Percentiles rank a stretch among this genome's conserved stretches.
Conservation (phyloP, 1,139 yeast species). For the Saccharomyces hybrid region DNA sequence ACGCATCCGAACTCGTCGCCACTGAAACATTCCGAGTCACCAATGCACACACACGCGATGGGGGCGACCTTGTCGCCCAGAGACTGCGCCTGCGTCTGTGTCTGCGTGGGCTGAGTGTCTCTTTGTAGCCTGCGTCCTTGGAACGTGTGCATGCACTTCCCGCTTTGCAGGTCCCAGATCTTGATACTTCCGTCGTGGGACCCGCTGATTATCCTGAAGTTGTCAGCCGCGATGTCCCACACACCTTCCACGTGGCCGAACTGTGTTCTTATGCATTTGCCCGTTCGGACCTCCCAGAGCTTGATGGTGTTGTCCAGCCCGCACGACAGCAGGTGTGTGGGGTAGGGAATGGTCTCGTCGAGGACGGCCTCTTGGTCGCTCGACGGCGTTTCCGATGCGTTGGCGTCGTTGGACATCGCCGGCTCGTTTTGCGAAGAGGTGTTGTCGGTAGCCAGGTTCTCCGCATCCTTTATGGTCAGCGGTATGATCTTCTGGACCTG, state of each 20-base stretch:
- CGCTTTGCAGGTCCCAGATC: slow-evolving; percentile 93
- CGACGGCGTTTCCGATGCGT: background rate
- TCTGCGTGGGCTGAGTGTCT: slow-evolving; percentile 20
- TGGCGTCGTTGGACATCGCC: slow-evolving; percentile 15
- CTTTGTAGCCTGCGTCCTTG: slow-evolving; percentile 41
- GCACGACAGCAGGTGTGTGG: slow-evolving; percentile 79
- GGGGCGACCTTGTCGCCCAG: slow-evolving; percentile 37
- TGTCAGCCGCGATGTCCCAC: slow-evolving; percentile 93
- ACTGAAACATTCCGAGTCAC: slow-evolving; percentile 82
- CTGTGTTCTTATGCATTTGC: slow-evolving; percentile 83
- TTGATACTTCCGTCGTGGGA: slow-evolving; percentile 87
- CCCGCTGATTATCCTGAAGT: slow-evolving; percentile 86
- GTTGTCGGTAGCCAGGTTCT: slow-evolving; percentile 35
- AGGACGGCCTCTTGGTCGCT: slow-evolving; percentile 2
- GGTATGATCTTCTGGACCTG: slow-evolving; percentile 91
- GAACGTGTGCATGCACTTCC: slow-evolving; percentile 89
- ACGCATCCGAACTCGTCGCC: slow-evolving; percentile 86
- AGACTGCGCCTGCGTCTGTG: slow-evolving; percentile 4
- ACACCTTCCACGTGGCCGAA: slow-evolving; percentile 98
- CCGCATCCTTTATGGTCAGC: slow-evolving; percentile 45
- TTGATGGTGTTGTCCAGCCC: slow-evolving; percentile 91
- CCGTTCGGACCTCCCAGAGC: slow-evolving; percentile 82
- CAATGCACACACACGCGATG: slow-evolving; percentile 80
- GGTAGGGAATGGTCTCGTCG: slow-evolving; percentile 38
- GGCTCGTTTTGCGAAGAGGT: slow-evolving; percentile 9